These are phyloP conservation scores for Aspergillus saccharolyticus DNA, from an alignment of 495 filamentous ascomycete genomes.

Conservation along the genomic window DNA sequence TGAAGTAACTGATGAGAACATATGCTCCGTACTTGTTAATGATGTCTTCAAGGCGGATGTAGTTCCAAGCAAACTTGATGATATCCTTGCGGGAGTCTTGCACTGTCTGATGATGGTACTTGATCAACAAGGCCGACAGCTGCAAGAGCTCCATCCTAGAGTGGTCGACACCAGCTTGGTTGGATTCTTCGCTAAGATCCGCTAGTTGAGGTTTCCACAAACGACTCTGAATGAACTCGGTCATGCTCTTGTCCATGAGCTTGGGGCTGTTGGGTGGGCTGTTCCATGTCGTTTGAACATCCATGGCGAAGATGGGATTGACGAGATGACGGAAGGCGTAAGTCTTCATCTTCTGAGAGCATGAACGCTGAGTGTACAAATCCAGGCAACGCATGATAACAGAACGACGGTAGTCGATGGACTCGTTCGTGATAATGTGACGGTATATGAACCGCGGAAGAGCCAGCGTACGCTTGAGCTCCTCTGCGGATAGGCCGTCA, in stretches of 20 bases:
- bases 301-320: conserved; percentile 96
- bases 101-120: conserved; percentile 79
- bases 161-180: conserved; percentile 86
- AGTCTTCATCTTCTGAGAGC: conserved; percentile 82
- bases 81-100: conserved; percentile 94
- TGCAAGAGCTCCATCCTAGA: conserved; percentile 94
- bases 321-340: conserved; percentile 89
- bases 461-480: conserved; percentile 69
- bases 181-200: conserved; percentile 79
- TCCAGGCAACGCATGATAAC: conserved; percentile 84
- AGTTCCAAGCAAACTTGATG: conserved; percentile 98
- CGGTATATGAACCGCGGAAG: conserved; percentile 80
- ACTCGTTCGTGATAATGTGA: conserved; percentile 76
- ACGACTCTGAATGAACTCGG: conserved; percentile 85
- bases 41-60: conserved; percentile 92
- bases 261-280: conserved; percentile 56
- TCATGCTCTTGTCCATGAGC: conserved; percentile 81
- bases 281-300: conserved; percentile 64
- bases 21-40: conserved; percentile 99
- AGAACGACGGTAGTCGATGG: conserved; percentile 82
- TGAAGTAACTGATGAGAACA: conserved; percentile 95
- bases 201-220: conserved; percentile 87
- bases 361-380: conserved; percentile 70
- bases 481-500: conserved; percentile 75
- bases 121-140: conserved; percentile 87